Conservation (phyloP, 2,329 filamentous ascomycete genomes). For the Fusarium nematophilum region DNA sequence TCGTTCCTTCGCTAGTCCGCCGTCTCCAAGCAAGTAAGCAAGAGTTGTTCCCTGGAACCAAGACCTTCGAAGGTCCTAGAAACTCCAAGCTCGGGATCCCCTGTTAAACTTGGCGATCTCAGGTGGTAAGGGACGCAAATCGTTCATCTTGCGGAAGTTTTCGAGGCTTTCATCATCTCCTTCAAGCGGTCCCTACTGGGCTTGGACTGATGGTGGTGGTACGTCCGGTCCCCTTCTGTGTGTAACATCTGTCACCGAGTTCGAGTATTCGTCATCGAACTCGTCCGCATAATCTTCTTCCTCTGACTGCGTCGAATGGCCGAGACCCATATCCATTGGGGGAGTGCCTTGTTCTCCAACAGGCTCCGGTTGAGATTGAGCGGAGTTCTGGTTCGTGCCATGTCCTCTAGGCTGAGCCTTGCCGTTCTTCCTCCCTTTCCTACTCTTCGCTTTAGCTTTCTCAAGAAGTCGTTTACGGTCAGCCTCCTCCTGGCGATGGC, state of each 20-base stretch:
- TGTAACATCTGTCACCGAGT: constrained; percentile 29
- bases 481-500: constrained; percentile 84
- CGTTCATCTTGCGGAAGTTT: too few relatives aligned
- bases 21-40: background rate
- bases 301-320: constrained; percentile 54
- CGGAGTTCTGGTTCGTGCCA: constrained; percentile 34
- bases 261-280: constrained; percentile 43
- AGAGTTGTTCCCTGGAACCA: background rate
- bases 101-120: too few relatives aligned
- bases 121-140: too few relatives aligned
- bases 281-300: constrained; percentile 53
- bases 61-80: constrained; percentile 1
- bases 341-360: constrained; percentile 37
- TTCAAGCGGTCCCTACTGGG: constrained; percentile 20
- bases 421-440: constrained; percentile 83
- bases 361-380: constrained; percentile 37
- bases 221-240: constrained; percentile 26
- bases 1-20: constrained; percentile 12
- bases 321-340: constrained; percentile 41
- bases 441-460: constrained; percentile 92
- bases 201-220: constrained; percentile 13
- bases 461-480: constrained; percentile 87
- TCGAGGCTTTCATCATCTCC: constrained; percentile 5
- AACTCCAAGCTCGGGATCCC: background rate
- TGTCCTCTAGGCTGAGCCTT: constrained; percentile 60